Conservation (phyloP, 2,329 filamentous ascomycete genomes). For the Bretziella fagacearum region DNA sequence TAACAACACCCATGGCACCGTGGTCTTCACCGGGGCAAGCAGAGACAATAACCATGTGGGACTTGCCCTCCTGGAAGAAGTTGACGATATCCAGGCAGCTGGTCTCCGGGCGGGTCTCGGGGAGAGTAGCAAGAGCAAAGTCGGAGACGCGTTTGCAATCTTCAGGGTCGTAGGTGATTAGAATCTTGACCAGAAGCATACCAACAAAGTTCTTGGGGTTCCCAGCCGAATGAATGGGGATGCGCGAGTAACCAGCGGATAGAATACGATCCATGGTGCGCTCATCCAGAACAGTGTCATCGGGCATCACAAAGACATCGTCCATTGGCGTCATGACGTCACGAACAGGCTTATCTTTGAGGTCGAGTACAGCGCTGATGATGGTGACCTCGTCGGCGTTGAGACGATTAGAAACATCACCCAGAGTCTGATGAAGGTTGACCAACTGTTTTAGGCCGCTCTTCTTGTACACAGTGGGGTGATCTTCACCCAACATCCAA, state of each 20-base stretch:
- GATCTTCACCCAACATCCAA: slow-evolving; percentile 80
- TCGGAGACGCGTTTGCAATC: slow-evolving; percentile 75
- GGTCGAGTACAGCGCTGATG: slow-evolving; percentile 86
- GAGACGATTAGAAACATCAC: slow-evolving; percentile 69
- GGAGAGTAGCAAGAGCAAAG: slow-evolving; percentile 81
- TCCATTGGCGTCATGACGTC: slow-evolving; percentile 98
- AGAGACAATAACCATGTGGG: slow-evolving; percentile 94
- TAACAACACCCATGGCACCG: slow-evolving; percentile 84
- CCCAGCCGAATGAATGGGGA: slow-evolving; percentile 79
- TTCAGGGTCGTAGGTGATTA: slow-evolving; percentile 97
- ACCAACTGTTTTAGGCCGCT: slow-evolving; percentile 92
- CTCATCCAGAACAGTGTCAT: slow-evolving; percentile 83
- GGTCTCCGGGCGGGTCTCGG: slow-evolving; percentile 86
- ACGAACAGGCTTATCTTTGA: slow-evolving; percentile 90
- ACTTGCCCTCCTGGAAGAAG: slow-evolving; percentile 98
- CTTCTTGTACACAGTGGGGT: slow-evolving; percentile 96
- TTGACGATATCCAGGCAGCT: slow-evolving; percentile 98
- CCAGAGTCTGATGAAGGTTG: slow-evolving; percentile 81
- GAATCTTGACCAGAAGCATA: slow-evolving; percentile 95
- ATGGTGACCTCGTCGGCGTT: slow-evolving; percentile 98
- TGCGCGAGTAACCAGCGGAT: slow-evolving; percentile 85
- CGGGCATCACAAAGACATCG: slow-evolving; percentile 93
- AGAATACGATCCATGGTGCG: slow-evolving; percentile 87
- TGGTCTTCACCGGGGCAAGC: slow-evolving; percentile 77
- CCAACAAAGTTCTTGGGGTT: slow-evolving; percentile 81